Evolutionary conservation across 768 basidiomycete genomes (phyloP).

Genomic region (Porphyrellus cyaneotinctus): DNA sequence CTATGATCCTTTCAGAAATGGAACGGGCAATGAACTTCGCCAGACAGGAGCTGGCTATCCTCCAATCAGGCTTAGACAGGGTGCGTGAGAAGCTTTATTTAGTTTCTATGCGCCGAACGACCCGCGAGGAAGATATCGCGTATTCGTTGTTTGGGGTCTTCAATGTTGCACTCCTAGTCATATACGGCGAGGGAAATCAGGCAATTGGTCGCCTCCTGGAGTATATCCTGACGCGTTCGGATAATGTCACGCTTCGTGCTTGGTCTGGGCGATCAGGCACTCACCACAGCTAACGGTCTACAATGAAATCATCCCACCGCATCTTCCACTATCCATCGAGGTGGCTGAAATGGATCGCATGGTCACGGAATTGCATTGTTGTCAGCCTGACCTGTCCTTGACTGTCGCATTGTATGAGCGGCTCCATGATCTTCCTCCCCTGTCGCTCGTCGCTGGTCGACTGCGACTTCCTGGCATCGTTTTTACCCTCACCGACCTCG

Average conservation of each 20-base stretch:
- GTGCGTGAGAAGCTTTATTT: too few relatives aligned
- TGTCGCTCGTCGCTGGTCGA: not conserved
- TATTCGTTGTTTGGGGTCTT: too few relatives aligned
- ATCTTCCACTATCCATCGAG: not conserved
- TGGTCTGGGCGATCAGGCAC: not conserved
- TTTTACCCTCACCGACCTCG: not conserved
- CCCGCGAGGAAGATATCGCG: conserved; percentile 10
- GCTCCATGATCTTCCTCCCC: not conserved
- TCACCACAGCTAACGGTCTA: conserved; percentile 1
- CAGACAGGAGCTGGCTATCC: not conserved
- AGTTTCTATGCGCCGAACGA: conserved; percentile 12
- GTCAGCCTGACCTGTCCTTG: not conserved
- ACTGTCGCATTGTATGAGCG: not conserved
- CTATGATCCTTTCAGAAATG: too few relatives aligned
- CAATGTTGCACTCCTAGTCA: too few relatives aligned
- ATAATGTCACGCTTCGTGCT: not conserved
- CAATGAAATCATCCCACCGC: not conserved
- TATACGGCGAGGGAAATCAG: too few relatives aligned
- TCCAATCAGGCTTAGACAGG: conserved; percentile 2
- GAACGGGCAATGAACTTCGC: not conserved
- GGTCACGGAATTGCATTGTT: not conserved
- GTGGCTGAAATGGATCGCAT: not conserved
- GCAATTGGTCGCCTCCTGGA: not conserved
- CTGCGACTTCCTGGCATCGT: too few relatives aligned
- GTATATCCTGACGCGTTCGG: not conserved